Conservation (phyloP, 2,329 filamentous ascomycete genomes). For the Hymenoscyphus infarciens region DNA sequence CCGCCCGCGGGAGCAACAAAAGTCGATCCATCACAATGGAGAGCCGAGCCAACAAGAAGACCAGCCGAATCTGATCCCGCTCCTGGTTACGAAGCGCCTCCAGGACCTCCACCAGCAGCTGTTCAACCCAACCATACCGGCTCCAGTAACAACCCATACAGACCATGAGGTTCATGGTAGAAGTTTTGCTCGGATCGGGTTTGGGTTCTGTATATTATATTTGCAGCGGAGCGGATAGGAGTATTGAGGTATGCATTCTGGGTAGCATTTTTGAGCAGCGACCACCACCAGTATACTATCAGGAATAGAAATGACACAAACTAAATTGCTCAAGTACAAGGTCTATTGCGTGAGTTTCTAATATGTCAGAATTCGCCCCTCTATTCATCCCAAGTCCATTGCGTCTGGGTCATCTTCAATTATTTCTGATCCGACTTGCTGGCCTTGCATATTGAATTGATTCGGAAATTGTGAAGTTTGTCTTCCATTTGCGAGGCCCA, state of each 20-base stretch:
- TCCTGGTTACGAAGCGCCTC: slow-evolving; percentile 43
- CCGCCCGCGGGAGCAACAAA: slow-evolving; percentile 49
- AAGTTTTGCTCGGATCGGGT: background rate
- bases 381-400: slow-evolving; percentile 58
- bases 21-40: slow-evolving; percentile 49
- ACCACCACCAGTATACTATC: slow-evolving; percentile 31
- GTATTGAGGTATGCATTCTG: slow-evolving; percentile 22
- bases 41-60: slow-evolving; percentile 31
- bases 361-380: slow-evolving; percentile 9
- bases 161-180: slow-evolving; percentile 18
- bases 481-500: background rate
- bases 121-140: slow-evolving; percentile 34
- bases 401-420: slow-evolving; percentile 51
- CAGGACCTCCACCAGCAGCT: slow-evolving; percentile 46
- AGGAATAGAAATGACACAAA: slow-evolving; percentile 33
- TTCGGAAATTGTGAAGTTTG: background rate
- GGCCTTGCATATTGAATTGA: background rate
- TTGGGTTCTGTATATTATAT: slow-evolving; percentile 13
- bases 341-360: slow-evolving; percentile 11
- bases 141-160: slow-evolving; percentile 35
- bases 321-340: slow-evolving; percentile 13
- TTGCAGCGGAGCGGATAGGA: slow-evolving; percentile 19
- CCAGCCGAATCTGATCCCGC: slow-evolving; percentile 30
- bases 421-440: background rate
- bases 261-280: slow-evolving; percentile 6